Percentiles rank a stretch among this genome's conserved stretches.
Conservation (phyloP, 148 eudicot species). For the Beta vulgaris region DNA sequence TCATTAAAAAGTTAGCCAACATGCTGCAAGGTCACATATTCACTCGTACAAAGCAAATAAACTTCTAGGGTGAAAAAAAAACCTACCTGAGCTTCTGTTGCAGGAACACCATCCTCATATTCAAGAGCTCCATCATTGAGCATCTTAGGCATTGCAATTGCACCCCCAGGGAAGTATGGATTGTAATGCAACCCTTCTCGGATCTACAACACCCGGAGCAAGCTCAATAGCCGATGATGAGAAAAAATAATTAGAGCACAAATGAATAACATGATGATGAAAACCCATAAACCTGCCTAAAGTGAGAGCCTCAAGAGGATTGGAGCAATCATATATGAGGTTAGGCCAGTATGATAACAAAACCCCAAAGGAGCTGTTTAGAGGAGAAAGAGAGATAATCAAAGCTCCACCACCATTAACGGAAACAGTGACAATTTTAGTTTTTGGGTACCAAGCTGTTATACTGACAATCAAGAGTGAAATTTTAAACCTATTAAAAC, state of each 20-base stretch:
- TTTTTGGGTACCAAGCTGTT: neutral
- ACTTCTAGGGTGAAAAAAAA: neutral
- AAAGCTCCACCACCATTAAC: neutral
- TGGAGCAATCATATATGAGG: neutral
- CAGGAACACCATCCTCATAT: constrained; percentile 94
- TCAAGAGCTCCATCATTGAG: constrained; percentile 93
- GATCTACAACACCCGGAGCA: constrained; percentile 40
- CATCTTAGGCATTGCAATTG: constrained; percentile 99
- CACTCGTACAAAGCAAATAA: neutral
- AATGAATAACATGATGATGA: neutral
- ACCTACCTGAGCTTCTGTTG: constrained; percentile 89
- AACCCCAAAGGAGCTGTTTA: neutral
- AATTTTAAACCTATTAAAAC: neutral
- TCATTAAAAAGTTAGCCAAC: neutral
- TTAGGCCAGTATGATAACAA: neutral
- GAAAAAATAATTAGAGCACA: neutral
- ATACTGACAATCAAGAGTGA: neutral
- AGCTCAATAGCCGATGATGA: neutral
- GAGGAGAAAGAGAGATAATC: neutral
- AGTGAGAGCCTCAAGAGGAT: neutral
- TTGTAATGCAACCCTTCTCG: constrained; percentile 93
- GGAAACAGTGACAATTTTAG: no score
- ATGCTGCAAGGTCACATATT: neutral
- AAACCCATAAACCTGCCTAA: neutral
- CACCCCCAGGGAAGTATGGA: constrained; percentile 98